phyloP scores from a whole-genome alignment of 768 basidiomycete genomes.

The Lactarius hatsudake region DNA sequence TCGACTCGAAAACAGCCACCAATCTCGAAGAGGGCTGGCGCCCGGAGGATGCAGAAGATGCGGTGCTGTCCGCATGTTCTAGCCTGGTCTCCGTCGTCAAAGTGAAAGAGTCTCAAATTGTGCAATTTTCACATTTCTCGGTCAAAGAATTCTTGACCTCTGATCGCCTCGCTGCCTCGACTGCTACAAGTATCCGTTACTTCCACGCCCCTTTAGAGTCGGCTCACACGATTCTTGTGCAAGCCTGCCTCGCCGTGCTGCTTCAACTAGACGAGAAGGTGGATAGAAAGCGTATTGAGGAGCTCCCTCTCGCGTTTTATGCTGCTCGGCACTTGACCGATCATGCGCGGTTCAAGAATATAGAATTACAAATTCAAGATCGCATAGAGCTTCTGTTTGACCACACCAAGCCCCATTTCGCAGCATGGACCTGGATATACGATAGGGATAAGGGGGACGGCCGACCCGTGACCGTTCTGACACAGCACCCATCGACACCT shows the following conservation, averaged over 20 bases:
- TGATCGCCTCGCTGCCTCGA: background rate
- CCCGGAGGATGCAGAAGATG: background rate
- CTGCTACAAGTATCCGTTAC: background rate
- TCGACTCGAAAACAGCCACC: background rate
- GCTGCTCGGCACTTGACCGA: conserved; percentile 2
- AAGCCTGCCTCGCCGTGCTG: background rate
- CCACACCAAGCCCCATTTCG: background rate
- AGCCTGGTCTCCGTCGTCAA: background rate
- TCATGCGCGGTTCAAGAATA: background rate
- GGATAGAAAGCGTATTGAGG: background rate
- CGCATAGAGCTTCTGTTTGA: background rate
- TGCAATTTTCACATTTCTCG: conserved; percentile 7
- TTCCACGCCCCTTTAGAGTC: background rate
- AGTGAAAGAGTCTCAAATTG: background rate
- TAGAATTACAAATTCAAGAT: background rate
- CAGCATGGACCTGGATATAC: background rate
- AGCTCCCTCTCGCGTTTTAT: background rate
- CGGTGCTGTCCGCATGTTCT: background rate
- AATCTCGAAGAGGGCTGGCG: background rate
- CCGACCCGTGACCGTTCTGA: background rate
- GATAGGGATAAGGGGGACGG: background rate
- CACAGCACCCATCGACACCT: background rate
- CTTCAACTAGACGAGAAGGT: background rate
- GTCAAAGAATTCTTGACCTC: conserved; percentile 10
- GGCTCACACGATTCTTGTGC: background rate